A percentile compares a stretch with the other conserved stretches of the same genome.
These are phyloP conservation scores for Hibiscus tridactylites DNA, from an alignment of 345 rosid species.

Conservation along the genomic window DNA sequence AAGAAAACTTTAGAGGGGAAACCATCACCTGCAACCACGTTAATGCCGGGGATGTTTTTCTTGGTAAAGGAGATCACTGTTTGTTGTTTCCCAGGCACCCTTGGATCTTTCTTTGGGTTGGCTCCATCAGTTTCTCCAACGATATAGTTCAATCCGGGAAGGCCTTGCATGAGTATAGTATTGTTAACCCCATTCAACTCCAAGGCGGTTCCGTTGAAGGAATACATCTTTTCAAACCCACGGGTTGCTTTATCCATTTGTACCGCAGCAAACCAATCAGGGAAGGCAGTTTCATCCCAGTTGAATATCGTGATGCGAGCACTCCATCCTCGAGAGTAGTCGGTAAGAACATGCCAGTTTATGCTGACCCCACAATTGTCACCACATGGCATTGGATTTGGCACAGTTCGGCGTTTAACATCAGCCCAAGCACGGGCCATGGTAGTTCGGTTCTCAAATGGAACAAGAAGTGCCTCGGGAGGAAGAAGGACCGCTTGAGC, in stretches of 20 bases:
- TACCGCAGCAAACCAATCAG: conserved; percentile 87
- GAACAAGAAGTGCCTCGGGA: conserved; percentile 66
- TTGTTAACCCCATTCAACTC: conserved; percentile 34
- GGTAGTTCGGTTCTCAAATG: conserved; percentile 70
- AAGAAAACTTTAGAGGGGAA: conserved; percentile 88
- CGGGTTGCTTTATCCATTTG: conserved; percentile 50
- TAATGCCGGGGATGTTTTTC: conserved; percentile 62
- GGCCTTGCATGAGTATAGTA: conserved; percentile 76
- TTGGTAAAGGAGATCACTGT: conserved; percentile 77
- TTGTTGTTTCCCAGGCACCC: conserved; percentile 93
- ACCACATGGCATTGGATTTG: conserved; percentile 76
- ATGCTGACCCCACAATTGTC: conserved; percentile 93
- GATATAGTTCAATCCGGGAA: conserved; percentile 68
- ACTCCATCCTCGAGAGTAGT: conserved; percentile 72
- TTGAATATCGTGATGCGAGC: conserved; percentile 87
- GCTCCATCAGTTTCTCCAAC: conserved; percentile 55
- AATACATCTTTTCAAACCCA: conserved; percentile 72
- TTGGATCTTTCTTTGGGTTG: conserved; percentile 53
- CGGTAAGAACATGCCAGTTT: conserved; percentile 81
- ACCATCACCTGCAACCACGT: conserved; percentile 67
- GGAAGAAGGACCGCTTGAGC: conserved; percentile 78
- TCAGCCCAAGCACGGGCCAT: conserved; percentile 61
- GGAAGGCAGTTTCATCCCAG: conserved; percentile 65
- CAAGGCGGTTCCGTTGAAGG: conserved; percentile 58
- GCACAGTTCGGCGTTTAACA: conserved; percentile 45